phyloP scores from a whole-genome alignment of 1,284 basidiomycete genomes.

The Gomphus bonarii region DNA sequence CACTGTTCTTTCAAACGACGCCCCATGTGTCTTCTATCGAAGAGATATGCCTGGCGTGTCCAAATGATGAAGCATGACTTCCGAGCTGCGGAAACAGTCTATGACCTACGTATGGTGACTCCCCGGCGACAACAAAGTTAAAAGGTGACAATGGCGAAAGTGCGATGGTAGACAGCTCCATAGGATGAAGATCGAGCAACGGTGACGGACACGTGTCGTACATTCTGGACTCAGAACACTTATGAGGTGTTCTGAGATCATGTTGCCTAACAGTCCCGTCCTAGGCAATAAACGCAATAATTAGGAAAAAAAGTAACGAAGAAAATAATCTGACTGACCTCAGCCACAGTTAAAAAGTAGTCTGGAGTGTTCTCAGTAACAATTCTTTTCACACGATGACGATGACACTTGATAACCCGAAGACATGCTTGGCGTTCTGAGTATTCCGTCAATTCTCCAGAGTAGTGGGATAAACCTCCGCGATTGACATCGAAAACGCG shows the following conservation, averaged over 20 bases:
- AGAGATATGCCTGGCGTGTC: slow-evolving; percentile 64
- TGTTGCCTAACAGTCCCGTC: slow-evolving; percentile 78
- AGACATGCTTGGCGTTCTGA: slow-evolving; percentile 35
- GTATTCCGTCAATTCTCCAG: slow-evolving; percentile 28
- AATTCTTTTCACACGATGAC: slow-evolving; percentile 66
- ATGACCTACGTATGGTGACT: slow-evolving; percentile 50
- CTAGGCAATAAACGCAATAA: slow-evolving; percentile 20
- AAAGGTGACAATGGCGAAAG: slow-evolving; percentile 63
- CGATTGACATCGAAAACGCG: slow-evolving; percentile 72
- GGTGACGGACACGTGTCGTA: slow-evolving; percentile 51
- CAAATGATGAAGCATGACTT: not conserved
- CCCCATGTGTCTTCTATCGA: slow-evolving; percentile 74
- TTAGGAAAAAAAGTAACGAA: not conserved
- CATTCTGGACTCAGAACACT: slow-evolving; percentile 29
- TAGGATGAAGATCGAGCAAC: slow-evolving; percentile 45
- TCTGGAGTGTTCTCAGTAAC: slow-evolving; percentile 77
- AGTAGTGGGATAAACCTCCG: slow-evolving; percentile 28
- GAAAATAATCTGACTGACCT: slow-evolving; percentile 35
- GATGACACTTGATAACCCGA: slow-evolving; percentile 59
- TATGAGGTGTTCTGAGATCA: slow-evolving; percentile 66
- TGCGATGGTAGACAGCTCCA: slow-evolving; percentile 51
- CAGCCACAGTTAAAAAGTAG: slow-evolving; percentile 77
- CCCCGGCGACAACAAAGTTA: slow-evolving; percentile 67
- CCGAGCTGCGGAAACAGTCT: not conserved
- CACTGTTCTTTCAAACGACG: slow-evolving; percentile 60